phyloP scores from a whole-genome alignment of 345 rosid genomes.

The Xanthoceras sorbifolium region DNA sequence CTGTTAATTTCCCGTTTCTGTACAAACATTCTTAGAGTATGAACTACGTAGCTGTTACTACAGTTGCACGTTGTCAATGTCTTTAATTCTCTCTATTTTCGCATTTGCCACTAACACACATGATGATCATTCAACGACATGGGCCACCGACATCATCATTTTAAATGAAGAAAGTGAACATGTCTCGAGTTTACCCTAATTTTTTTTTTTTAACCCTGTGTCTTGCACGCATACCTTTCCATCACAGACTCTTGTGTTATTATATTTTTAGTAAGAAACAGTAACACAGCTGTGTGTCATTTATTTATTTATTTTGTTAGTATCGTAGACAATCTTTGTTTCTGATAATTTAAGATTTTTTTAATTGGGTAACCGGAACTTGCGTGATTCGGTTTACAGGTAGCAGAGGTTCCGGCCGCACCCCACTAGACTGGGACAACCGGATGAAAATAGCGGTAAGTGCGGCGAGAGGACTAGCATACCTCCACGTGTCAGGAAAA shows the following conservation, averaged over 20 bases:
- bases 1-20: slow-evolving; percentile 3
- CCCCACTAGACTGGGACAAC: slow-evolving; percentile 93
- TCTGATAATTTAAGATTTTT: neutral
- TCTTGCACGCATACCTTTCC: neutral
- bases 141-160: slow-evolving; percentile 37
- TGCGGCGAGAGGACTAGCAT: slow-evolving; percentile 71
- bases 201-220: neutral
- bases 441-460: slow-evolving; percentile 75
- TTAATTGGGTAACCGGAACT: neutral
- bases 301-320: neutral
- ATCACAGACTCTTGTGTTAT: too few relatives aligned
- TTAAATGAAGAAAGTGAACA: neutral
- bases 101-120: slow-evolving; percentile 18
- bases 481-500: slow-evolving; percentile 70
- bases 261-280: neutral
- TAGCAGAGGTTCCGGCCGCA: slow-evolving; percentile 86
- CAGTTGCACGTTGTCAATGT: neutral
- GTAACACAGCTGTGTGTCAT: too few relatives aligned
- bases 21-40: slow-evolving; percentile 43
- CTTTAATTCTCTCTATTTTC: slow-evolving; percentile 8
- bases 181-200: neutral
- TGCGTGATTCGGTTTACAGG: slow-evolving; percentile 43
- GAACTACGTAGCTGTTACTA: slow-evolving; percentile 21
- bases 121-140: slow-evolving; percentile 11
- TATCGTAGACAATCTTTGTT: neutral